Evolutionary conservation across 139 green algal genomes (phyloP).

Genomic region (Spirogloea muscicola): DNA sequence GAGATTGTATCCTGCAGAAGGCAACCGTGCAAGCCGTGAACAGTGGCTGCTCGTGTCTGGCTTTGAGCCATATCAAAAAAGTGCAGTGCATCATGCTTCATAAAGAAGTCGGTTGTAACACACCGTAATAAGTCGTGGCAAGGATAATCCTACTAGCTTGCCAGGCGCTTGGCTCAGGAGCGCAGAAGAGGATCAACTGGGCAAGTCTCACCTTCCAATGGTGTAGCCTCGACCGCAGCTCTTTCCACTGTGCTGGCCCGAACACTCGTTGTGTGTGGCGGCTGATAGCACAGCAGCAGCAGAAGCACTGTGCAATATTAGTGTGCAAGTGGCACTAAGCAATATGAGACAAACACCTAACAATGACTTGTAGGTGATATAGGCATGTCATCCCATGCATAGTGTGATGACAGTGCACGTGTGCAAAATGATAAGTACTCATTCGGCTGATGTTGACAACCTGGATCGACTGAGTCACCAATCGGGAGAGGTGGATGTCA

Average conservation of each 20-base stretch:
- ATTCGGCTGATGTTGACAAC: neutral
- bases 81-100: too few relatives aligned
- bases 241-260: constrained; percentile 30
- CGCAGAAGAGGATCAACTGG: too few relatives aligned
- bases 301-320: neutral
- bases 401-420: neutral
- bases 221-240: constrained; percentile 22
- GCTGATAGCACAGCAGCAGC: neutral
- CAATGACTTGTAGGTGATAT: neutral
- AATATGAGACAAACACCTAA: neutral
- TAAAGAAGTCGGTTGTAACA: too few relatives aligned
- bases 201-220: constrained; percentile 41
- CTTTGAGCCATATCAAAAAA: too few relatives aligned
- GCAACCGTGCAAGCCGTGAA: too few relatives aligned
- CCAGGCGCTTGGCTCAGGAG: too few relatives aligned
- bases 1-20: too few relatives aligned
- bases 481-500: neutral
- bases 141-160: too few relatives aligned
- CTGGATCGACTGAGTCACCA: neutral
- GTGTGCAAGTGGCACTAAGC: neutral
- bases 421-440: neutral
- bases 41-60: too few relatives aligned
- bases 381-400: neutral
- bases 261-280: constrained; percentile 41
- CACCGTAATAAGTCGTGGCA: too few relatives aligned